phyloP scores from a whole-genome alignment of 345 rosid genomes.

The Populus pruinosa region DNA sequence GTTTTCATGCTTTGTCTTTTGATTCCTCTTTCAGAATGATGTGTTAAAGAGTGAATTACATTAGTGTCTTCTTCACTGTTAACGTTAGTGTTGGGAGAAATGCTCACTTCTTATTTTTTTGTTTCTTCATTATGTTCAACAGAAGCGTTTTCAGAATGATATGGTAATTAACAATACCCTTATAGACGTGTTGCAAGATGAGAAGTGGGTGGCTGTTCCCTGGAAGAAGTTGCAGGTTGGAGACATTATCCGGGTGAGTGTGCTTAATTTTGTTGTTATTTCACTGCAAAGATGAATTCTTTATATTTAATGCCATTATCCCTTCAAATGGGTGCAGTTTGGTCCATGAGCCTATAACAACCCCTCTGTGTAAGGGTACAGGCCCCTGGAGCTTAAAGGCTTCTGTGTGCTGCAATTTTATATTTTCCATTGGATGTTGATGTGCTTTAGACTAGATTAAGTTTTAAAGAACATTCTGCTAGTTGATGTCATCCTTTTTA shows the following conservation, averaged over 20 bases:
- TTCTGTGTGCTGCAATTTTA: background rate
- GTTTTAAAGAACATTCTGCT: background rate
- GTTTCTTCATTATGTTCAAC: slow-evolving; percentile 32
- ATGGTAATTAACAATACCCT: slow-evolving; percentile 77
- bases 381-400: background rate
- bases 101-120: slow-evolving; percentile 14
- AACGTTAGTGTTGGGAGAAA: background rate
- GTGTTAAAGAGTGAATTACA: background rate
- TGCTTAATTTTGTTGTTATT: slow-evolving; percentile 4
- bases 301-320: too few species aligned
- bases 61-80: background rate
- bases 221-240: slow-evolving; percentile 99
- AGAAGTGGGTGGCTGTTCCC: slow-evolving; percentile 67
- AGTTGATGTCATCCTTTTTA: background rate
- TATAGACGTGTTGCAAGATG: slow-evolving; percentile 81
- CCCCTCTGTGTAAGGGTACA: background rate
- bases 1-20: slow-evolving; percentile 6
- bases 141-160: slow-evolving; percentile 98
- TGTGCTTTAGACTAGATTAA: background rate
- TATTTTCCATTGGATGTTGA: background rate
- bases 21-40: slow-evolving; percentile 1
- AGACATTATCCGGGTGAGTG: slow-evolving; percentile 85
- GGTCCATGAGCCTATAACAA: background rate
- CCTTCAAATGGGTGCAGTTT: background rate
- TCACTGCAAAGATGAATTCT: background rate